phyloP scores from a whole-genome alignment of 2,329 filamentous ascomycete genomes.

The Pyrenophora seminiperda region DNA sequence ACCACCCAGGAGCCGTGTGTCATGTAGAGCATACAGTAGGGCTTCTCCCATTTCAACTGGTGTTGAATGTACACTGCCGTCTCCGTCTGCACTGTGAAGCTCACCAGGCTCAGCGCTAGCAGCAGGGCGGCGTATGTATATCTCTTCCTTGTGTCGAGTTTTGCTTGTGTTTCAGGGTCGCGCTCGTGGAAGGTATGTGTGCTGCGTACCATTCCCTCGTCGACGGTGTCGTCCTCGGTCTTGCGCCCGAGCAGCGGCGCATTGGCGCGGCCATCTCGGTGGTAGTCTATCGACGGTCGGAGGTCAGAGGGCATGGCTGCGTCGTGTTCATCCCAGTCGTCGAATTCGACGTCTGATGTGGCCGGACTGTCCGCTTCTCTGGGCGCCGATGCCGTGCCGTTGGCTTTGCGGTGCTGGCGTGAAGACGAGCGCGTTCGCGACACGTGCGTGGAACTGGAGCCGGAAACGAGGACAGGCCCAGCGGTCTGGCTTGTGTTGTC shows the following conservation, averaged over 20 bases:
- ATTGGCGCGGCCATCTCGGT: slow-evolving; percentile 51
- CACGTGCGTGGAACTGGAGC: slow-evolving; percentile 25
- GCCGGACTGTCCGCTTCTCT: slow-evolving; percentile 27
- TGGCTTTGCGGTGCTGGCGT: slow-evolving; percentile 15
- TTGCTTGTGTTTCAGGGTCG: slow-evolving; percentile 70
- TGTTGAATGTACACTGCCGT: slow-evolving; percentile 94
- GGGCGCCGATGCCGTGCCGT: slow-evolving; percentile 12
- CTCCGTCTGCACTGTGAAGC: slow-evolving; percentile 94
- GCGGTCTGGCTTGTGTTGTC: slow-evolving; percentile 18
- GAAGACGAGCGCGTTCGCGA: slow-evolving; percentile 29
- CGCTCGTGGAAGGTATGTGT: slow-evolving; percentile 70
- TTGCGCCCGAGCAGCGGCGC: slow-evolving; percentile 59
- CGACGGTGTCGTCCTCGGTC: slow-evolving; percentile 42
- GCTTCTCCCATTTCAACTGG: slow-evolving; percentile 91
- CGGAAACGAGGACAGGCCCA: slow-evolving; percentile 33
- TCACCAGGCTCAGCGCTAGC: slow-evolving; percentile 78
- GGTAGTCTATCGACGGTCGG: slow-evolving; percentile 48
- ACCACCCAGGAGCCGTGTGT: slow-evolving; percentile 94
- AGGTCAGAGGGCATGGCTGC: slow-evolving; percentile 57
- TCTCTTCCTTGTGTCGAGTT: slow-evolving; percentile 73
- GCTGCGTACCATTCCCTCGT: slow-evolving; percentile 59
- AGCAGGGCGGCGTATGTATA: slow-evolving; percentile 89
- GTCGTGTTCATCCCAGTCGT: slow-evolving; percentile 54
- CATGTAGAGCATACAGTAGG: slow-evolving; percentile 99
- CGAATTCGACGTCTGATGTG: slow-evolving; percentile 48